phyloP scores from a whole-genome alignment of 495 filamentous ascomycete genomes.

The Aspergillus cavernicola region DNA sequence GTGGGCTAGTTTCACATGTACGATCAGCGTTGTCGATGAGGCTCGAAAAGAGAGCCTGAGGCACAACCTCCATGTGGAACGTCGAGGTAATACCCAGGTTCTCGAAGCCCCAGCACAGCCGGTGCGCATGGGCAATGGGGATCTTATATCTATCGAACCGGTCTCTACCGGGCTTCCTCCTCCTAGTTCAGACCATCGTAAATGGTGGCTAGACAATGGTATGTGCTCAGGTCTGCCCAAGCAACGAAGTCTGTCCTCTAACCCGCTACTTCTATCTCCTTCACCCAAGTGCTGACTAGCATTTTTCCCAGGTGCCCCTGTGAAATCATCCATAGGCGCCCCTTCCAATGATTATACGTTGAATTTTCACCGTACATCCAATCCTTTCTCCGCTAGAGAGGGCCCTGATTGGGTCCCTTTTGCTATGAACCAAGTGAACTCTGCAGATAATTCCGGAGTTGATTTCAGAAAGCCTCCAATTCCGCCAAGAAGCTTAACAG shows the following conservation, averaged over 20 bases:
- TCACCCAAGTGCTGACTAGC: not conserved
- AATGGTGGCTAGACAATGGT: conserved; percentile 94
- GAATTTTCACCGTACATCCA: conserved; percentile 71
- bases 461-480: conserved; percentile 1
- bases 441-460: not conserved
- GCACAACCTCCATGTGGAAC: conserved; percentile 64
- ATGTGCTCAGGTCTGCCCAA: conserved; percentile 6
- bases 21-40: conserved; percentile 75
- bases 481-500: conserved; percentile 10
- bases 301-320: conserved; percentile 56
- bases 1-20: conserved; percentile 81
- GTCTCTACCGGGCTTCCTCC: conserved; percentile 80
- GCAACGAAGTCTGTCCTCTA: not conserved
- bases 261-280: not conserved
- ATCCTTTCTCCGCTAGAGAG: conserved; percentile 69
- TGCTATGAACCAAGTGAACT: not conserved
- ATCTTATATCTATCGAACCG: conserved; percentile 66
- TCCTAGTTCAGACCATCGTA: conserved; percentile 81
- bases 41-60: conserved; percentile 64
- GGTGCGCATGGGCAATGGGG: conserved; percentile 53
- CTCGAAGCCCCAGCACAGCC: conserved; percentile 36
- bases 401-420: conserved; percentile 71
- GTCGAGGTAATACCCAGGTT: conserved; percentile 55
- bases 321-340: conserved; percentile 64
- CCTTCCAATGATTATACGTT: conserved; percentile 56